Evolutionary conservation across 768 basidiomycete genomes (phyloP).

Genomic region (Atractiella rhizophila): DNA sequence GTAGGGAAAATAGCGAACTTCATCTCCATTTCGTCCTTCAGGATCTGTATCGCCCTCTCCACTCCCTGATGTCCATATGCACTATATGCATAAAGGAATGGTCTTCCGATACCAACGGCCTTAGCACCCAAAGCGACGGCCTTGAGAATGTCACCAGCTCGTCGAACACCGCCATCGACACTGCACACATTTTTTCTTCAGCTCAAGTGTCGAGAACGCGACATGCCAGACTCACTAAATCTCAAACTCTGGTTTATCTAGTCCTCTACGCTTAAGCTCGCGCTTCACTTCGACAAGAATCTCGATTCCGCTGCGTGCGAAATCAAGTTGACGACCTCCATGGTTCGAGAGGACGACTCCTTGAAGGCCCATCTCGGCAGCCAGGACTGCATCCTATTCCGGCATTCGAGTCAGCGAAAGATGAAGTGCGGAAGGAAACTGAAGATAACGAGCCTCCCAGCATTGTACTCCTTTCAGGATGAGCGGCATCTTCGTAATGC

Average conservation of each 20-base stretch:
- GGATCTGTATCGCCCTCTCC: slow-evolving; percentile 50
- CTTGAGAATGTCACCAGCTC: slow-evolving; percentile 72
- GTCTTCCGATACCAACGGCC: slow-evolving; percentile 40
- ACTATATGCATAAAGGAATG: slow-evolving; percentile 48
- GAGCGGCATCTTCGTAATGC: slow-evolving; percentile 63
- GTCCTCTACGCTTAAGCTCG: slow-evolving; percentile 39
- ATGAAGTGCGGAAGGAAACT: background rate
- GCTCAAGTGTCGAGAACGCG: slow-evolving; percentile 14
- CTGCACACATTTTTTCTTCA: background rate
- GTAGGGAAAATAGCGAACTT: slow-evolving; percentile 23
- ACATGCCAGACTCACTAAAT: slow-evolving; percentile 24
- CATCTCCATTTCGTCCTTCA: slow-evolving; percentile 92
- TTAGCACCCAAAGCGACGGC: slow-evolving; percentile 73
- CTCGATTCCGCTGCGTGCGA: slow-evolving; percentile 66
- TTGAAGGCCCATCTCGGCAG: slow-evolving; percentile 46
- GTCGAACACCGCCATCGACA: slow-evolving; percentile 68
- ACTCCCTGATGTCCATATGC: slow-evolving; percentile 73
- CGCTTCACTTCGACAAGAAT: slow-evolving; percentile 62
- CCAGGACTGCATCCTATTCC: slow-evolving; percentile 60
- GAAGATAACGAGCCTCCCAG: slow-evolving; percentile 48
- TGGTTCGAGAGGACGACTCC: slow-evolving; percentile 73
- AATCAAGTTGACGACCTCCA: slow-evolving; percentile 27
- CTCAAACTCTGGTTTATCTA: slow-evolving; percentile 44
- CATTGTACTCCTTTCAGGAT: slow-evolving; percentile 72
- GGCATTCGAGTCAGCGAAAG: background rate